Conservation (phyloP, 2,329 filamentous ascomycete genomes). For the Colletotrichum camelliae region DNA sequence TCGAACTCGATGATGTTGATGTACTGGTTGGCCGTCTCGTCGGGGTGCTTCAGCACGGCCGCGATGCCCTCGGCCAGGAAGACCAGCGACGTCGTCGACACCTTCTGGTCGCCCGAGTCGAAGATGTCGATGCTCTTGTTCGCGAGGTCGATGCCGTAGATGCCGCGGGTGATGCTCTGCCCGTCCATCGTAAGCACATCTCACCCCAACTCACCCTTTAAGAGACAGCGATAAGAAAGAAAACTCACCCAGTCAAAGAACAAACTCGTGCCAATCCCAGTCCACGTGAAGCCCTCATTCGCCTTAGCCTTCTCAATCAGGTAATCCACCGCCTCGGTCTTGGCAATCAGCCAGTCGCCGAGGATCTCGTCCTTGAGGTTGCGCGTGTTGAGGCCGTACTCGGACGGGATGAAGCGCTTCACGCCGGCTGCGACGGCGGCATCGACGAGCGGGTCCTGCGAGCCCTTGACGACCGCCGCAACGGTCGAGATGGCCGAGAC, state of each 20-base stretch:
- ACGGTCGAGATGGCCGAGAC: slow-evolving; percentile 49
- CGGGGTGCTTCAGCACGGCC: slow-evolving; percentile 51
- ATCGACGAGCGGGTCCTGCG: slow-evolving; percentile 55
- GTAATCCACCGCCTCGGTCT: slow-evolving; percentile 22
- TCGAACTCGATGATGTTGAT: slow-evolving; percentile 63
- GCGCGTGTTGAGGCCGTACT: slow-evolving; percentile 45
- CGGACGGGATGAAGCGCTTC: slow-evolving; percentile 58
- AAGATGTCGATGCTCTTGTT: slow-evolving; percentile 4
- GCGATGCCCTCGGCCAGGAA: slow-evolving; percentile 36
- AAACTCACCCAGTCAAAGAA: slow-evolving; percentile 65
- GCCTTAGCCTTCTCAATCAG: slow-evolving; percentile 14
- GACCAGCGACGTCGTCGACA: slow-evolving; percentile 7
- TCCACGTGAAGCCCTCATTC: slow-evolving; percentile 58
- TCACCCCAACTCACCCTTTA: neutral
- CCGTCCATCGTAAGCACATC: neutral
- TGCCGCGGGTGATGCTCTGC: slow-evolving; percentile 14
- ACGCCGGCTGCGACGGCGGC: slow-evolving; percentile 58
- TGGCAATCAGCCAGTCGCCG: slow-evolving; percentile 17
- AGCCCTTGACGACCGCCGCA: slow-evolving; percentile 34
- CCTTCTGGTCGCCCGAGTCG: slow-evolving; percentile 8
- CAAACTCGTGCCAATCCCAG: slow-evolving; percentile 59
- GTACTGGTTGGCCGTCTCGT: slow-evolving; percentile 62
- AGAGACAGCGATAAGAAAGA: no score
- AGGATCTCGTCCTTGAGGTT: slow-evolving; percentile 27
- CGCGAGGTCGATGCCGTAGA: slow-evolving; percentile 9